Evolutionary conservation across 805 yeast genomes (phyloP).

Genomic region (Zygosaccharomyces gambellarensis): DNA sequence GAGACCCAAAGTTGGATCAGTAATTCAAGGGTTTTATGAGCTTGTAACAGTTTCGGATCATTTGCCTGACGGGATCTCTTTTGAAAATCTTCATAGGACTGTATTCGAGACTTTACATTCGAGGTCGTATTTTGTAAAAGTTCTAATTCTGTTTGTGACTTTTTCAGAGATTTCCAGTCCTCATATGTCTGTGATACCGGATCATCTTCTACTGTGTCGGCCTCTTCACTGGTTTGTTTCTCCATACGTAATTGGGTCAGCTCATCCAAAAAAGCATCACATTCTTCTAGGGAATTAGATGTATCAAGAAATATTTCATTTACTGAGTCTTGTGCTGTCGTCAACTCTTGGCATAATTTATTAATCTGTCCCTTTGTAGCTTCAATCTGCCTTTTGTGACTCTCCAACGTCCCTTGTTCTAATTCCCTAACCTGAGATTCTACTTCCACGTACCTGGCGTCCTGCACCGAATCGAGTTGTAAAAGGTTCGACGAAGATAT

Average conservation of each 20-base stretch:
- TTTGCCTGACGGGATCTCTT: not conserved
- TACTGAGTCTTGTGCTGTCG: slow-evolving; percentile 19
- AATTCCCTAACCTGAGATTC: slow-evolving; percentile 20
- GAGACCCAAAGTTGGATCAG: slow-evolving; percentile 10
- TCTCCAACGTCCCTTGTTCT: slow-evolving; percentile 17
- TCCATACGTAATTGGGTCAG: slow-evolving; percentile 18
- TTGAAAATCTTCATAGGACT: slow-evolving; percentile 8
- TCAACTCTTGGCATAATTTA: slow-evolving; percentile 14
- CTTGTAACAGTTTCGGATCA: slow-evolving; percentile 4
- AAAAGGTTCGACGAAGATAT: slow-evolving; percentile 22
- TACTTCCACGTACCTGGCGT: slow-evolving; percentile 20
- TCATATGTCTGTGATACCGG: slow-evolving; percentile 9
- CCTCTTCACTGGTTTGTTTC: slow-evolving; percentile 5
- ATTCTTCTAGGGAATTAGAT: slow-evolving; percentile 24
- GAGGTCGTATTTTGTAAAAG: slow-evolving; percentile 6
- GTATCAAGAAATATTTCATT: slow-evolving; percentile 24
- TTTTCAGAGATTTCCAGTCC: slow-evolving; percentile 14
- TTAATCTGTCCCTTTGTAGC: slow-evolving; percentile 17
- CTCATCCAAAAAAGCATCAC: slow-evolving; percentile 21
- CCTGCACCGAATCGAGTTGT: slow-evolving; percentile 22
- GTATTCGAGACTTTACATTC: slow-evolving; percentile 9
- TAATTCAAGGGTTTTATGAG: slow-evolving; percentile 4
- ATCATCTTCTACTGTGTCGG: slow-evolving; percentile 6
- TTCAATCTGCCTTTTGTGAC: slow-evolving; percentile 20
- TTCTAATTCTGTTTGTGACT: slow-evolving; percentile 1